Percentiles rank a stretch among this genome's conserved stretches.
phyloP scores from a whole-genome alignment of 164 flowering plant genomes.

The Dillenia turbinata region DNA sequence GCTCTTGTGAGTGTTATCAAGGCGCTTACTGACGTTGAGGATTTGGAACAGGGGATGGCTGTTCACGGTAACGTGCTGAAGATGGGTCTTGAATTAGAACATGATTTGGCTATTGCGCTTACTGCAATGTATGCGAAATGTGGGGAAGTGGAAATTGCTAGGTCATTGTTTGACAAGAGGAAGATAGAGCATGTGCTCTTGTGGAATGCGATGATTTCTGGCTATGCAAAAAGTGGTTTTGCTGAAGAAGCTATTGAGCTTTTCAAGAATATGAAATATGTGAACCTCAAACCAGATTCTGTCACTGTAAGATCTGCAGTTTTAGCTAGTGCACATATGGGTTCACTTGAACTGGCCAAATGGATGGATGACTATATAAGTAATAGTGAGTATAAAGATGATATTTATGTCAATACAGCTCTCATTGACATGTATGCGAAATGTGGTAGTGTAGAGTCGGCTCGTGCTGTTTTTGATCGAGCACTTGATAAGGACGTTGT shows the following conservation, averaged over 20 bases:
- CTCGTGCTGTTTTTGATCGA: conserved; percentile 41
- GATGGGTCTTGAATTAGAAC: conserved; percentile 47
- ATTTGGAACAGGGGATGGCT: conserved; percentile 42
- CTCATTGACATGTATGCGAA: conserved; percentile 67
- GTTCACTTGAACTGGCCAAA: conserved; percentile 39
- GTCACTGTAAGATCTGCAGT: conserved; percentile 34
- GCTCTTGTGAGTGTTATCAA: conserved; percentile 50
- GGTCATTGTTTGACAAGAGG: conserved; percentile 41
- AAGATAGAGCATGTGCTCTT: conserved; percentile 28
- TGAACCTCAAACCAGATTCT: conserved; percentile 34
- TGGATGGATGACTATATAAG: conserved; percentile 37
- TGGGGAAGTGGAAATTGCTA: conserved; percentile 40
- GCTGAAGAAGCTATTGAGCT: conserved; percentile 52
- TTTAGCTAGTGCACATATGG: conserved; percentile 51
- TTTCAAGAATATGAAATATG: conserved; percentile 34
- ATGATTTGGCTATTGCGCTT: conserved; percentile 43
- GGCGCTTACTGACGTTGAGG: conserved; percentile 45
- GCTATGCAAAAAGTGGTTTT: conserved; percentile 53
- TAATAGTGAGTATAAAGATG: conserved; percentile 26
- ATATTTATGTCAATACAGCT: conserved; percentile 41
- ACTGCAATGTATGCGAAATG: conserved; percentile 55
- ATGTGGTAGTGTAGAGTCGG: conserved; percentile 47
- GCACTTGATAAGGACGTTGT: conserved; percentile 40
- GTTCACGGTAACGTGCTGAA: conserved; percentile 41
- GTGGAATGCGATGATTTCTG: conserved; percentile 72